These are phyloP conservation scores for Aspergillus ochraceus DNA, from an alignment of 2,329 filamentous ascomycete species.

Conservation along the genomic window DNA sequence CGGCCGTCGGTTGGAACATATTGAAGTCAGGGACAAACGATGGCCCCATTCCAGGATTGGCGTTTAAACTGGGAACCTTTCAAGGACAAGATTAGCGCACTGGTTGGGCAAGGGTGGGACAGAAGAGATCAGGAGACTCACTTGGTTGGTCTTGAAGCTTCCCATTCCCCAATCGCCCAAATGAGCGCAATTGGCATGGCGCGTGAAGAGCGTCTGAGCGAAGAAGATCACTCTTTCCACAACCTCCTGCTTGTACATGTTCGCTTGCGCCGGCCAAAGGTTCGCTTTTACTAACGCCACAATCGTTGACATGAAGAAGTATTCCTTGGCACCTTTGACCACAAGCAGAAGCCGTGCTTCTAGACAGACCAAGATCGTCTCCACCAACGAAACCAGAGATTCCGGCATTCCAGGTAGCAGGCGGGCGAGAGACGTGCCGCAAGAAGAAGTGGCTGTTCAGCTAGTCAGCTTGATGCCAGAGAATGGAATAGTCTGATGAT, in stretches of 20 bases:
- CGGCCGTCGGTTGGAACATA: slow-evolving; percentile 21
- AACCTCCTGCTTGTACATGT: slow-evolving; percentile 35
- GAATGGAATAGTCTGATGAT: neutral
- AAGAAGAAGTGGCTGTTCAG: slow-evolving; percentile 4
- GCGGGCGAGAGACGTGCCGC: slow-evolving; percentile 20
- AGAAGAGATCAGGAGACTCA: slow-evolving; percentile 7
- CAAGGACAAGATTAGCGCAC: neutral
- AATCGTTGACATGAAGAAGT: slow-evolving; percentile 41
- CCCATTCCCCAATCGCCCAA: slow-evolving; percentile 31
- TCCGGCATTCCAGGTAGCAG: slow-evolving; percentile 33
- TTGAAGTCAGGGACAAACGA: slow-evolving; percentile 25
- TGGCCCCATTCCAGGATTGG: slow-evolving; percentile 21
- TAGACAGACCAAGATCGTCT: slow-evolving; percentile 30
- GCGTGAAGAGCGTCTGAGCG: slow-evolving; percentile 36
- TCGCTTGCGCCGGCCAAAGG: slow-evolving; percentile 34
- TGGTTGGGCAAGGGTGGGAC: neutral
- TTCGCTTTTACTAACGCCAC: slow-evolving; percentile 35
- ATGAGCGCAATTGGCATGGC: slow-evolving; percentile 34
- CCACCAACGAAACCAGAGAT: slow-evolving; percentile 34
- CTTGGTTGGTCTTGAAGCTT: slow-evolving; percentile 32
- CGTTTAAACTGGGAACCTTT: slow-evolving; percentile 22
- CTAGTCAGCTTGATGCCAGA: neutral
- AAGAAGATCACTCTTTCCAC: slow-evolving; percentile 38
- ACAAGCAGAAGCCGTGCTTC: slow-evolving; percentile 33
- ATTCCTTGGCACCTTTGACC: slow-evolving; percentile 41